Percentiles rank a stretch among this genome's conserved stretches.
Conservation (phyloP, 371 early-diverging fungal genomes). For the Mortierella sp. region DNA sequence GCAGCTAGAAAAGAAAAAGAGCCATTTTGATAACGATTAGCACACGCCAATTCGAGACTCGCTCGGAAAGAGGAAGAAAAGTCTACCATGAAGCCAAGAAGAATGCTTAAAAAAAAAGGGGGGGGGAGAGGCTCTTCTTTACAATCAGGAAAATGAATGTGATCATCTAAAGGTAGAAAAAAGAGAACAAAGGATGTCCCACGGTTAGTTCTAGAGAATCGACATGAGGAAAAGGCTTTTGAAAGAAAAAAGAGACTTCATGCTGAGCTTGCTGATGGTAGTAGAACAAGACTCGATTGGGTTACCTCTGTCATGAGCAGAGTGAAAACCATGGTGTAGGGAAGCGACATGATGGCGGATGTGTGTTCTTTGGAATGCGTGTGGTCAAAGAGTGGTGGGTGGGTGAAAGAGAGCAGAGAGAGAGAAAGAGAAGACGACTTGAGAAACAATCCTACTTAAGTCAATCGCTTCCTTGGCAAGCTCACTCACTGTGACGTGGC, state of each 20-base stretch:
- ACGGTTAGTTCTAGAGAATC: background rate
- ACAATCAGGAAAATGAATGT: constrained; percentile 51
- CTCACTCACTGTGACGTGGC: constrained; percentile 25
- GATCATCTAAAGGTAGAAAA: constrained; percentile 43
- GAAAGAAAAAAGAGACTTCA: background rate
- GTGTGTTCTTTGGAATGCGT: background rate
- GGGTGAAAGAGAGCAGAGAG: background rate
- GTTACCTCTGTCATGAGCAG: constrained; percentile 61
- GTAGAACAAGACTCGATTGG: background rate
- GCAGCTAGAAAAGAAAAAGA: constrained; percentile 56
- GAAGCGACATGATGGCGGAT: constrained; percentile 51
- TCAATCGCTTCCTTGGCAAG: too few species aligned
- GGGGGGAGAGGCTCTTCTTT: constrained; percentile 1
- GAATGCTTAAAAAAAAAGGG: too few species aligned
- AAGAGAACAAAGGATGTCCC: background rate
- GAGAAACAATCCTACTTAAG: background rate
- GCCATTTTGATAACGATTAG: background rate
- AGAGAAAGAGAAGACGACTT: background rate
- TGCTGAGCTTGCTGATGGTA: background rate
- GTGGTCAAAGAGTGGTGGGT: background rate
- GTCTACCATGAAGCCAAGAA: too few species aligned
- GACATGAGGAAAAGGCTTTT: background rate
- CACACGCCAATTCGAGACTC: too few species aligned
- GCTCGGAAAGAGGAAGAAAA: too few species aligned
- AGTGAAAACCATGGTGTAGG: constrained; percentile 60